These are phyloP conservation scores for Ceratocystis papillata DNA, from an alignment of 2,329 filamentous ascomycete species.

Conservation along the genomic window DNA sequence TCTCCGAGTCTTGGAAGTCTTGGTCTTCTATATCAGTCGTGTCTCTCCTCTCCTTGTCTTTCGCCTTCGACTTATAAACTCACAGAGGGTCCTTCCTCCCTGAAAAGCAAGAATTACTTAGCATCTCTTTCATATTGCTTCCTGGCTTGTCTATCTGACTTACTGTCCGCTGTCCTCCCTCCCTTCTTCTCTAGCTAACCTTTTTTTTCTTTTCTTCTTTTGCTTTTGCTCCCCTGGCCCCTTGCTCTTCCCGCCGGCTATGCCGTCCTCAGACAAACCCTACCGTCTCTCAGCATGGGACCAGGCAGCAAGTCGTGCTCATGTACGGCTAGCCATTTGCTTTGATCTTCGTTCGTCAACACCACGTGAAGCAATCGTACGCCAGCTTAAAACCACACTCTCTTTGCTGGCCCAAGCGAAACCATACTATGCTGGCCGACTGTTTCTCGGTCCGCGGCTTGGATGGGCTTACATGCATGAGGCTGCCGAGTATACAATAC, in stretches of 20 bases:
- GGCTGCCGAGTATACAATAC: conserved; percentile 25
- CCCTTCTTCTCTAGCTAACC: too few relatives aligned
- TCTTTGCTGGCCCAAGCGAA: conserved; percentile 25
- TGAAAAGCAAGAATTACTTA: background rate
- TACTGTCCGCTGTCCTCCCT: background rate
- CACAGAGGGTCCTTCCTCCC: background rate
- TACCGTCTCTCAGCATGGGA: conserved; percentile 26
- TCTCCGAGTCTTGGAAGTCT: background rate
- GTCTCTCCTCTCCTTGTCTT: background rate
- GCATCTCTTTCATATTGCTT: background rate
- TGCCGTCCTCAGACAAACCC: conserved; percentile 12
- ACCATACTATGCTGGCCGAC: conserved; percentile 29
- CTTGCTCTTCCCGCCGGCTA: conserved; percentile 5
- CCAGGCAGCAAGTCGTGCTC: conserved; percentile 24
- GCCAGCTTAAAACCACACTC: conserved; percentile 26
- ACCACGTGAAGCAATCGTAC: conserved; percentile 11
- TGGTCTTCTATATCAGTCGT: background rate
- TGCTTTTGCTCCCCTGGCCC: background rate
- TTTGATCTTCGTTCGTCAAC: conserved; percentile 26
- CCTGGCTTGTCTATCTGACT: background rate
- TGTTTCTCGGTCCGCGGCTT: conserved; percentile 26
- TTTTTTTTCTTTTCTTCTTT: background rate
- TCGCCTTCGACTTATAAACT: background rate
- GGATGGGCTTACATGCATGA: conserved; percentile 26
- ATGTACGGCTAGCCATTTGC: conserved; percentile 27